These are phyloP conservation scores for Mortierella sp. DNA, from an alignment of 371 early-diverging fungal genomes.

Conservation along the genomic window DNA sequence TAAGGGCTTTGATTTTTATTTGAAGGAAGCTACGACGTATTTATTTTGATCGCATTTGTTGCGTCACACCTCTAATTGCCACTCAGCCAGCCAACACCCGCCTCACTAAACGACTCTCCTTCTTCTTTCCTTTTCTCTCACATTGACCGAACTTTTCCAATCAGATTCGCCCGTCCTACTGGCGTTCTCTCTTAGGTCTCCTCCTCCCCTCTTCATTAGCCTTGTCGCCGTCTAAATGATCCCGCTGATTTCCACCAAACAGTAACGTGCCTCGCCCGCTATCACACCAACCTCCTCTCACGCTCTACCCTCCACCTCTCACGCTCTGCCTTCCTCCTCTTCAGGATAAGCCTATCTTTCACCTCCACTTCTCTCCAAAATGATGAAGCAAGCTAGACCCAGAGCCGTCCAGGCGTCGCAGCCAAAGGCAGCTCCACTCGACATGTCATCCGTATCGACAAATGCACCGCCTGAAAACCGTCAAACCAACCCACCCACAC, in stretches of 20 bases:
- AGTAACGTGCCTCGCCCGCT: neutral
- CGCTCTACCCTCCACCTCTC: neutral
- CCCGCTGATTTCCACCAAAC: neutral
- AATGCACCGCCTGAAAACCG: slow-evolving; percentile 54
- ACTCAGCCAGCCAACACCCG: neutral
- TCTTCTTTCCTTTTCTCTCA: slow-evolving; percentile 1
- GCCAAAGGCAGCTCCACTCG: slow-evolving; percentile 44
- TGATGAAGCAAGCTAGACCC: slow-evolving; percentile 45
- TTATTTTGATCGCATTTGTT: slow-evolving; percentile 2
- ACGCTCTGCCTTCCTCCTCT: neutral
- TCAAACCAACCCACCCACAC: slow-evolving; percentile 38
- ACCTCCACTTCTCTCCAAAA: slow-evolving; percentile 8
- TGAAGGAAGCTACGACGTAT: neutral
- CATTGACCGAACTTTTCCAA: neutral
- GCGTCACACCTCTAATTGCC: neutral
- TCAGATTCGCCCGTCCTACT: neutral
- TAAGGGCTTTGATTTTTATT: no score
- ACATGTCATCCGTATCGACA: slow-evolving; percentile 56
- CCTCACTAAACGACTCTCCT: neutral
- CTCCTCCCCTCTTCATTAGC: neutral
- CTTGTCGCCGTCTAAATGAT: neutral
- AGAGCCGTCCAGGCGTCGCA: slow-evolving; percentile 23
- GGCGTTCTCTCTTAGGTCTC: neutral
- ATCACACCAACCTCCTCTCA: neutral
- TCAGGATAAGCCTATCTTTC: neutral